Conservation (phyloP, 2,329 filamentous ascomycete species). For the Uncinocarpus reesii region DNA sequence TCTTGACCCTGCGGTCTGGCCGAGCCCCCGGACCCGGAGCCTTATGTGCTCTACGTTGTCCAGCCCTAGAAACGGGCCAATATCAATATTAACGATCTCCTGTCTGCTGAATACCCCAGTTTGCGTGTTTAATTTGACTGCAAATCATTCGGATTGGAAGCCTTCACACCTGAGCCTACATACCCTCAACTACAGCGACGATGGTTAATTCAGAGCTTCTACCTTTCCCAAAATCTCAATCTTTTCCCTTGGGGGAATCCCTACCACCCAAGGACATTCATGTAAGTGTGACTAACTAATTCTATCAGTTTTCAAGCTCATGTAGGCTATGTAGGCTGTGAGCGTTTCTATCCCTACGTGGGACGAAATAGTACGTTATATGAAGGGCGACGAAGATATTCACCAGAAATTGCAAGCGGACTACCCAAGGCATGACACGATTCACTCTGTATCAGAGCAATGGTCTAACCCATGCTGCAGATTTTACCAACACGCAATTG, state of each 20-base stretch:
- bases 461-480: too few species aligned
- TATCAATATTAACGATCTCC: too few species aligned
- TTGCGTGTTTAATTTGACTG: too few species aligned
- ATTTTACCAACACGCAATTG: slow-evolving; percentile 1
- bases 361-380: background rate
- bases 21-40: too few species aligned
- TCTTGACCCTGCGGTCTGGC: too few species aligned
- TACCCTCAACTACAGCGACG: background rate
- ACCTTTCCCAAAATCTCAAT: background rate
- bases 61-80: too few species aligned
- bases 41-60: too few species aligned
- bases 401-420: background rate
- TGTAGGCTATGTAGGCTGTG: slow-evolving; percentile 1
- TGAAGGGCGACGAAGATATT: background rate
- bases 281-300: slow-evolving; percentile 4
- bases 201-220: background rate
- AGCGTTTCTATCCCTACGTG: slow-evolving; percentile 8
- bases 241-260: slow-evolving; percentile 3
- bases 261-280: background rate
- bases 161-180: too few species aligned
- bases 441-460: too few species aligned
- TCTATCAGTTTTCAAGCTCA: too few species aligned
- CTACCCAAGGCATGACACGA: slow-evolving; percentile 2
- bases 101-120: too few species aligned
- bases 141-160: too few species aligned